A percentile compares a stretch with the other conserved stretches of the same genome.
These are phyloP conservation scores for Talaromyces sp. DNA, from an alignment of 2,329 filamentous ascomycete genomes.

Conservation along the genomic window DNA sequence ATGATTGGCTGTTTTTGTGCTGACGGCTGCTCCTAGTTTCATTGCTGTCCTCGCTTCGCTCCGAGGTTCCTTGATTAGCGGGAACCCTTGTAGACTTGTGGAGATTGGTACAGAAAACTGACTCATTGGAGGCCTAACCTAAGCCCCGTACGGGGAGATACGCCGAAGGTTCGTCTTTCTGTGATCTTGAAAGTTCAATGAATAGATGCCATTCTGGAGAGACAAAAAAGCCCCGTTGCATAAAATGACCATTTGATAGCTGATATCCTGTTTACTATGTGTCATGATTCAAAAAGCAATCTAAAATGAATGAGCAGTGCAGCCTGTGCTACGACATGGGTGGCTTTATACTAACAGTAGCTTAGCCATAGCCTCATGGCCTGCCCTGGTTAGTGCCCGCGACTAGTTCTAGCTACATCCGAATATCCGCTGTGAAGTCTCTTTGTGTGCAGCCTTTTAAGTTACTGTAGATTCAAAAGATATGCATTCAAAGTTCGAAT, in stretches of 20 bases:
- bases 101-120: neutral
- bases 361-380: neutral
- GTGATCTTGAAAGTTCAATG: neutral
- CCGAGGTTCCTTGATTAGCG: neutral
- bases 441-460: neutral
- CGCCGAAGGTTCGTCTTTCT: neutral
- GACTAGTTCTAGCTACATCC: neutral
- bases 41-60: neutral
- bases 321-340: neutral
- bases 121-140: neutral
- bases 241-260: neutral
- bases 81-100: neutral
- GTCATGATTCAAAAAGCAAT: neutral
- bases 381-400: neutral
- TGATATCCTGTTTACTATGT: neutral
- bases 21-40: neutral
- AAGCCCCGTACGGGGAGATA: neutral
- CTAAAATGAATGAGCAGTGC: neutral
- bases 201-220: neutral
- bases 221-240: neutral
- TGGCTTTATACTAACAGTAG: neutral
- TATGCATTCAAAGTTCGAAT: neutral
- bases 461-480: too few relatives aligned
- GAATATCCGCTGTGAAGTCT: neutral
- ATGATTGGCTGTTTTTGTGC: neutral